Evolutionary conservation across 1,284 basidiomycete genomes (phyloP).

Genomic region (Porodaedalea pini): DNA sequence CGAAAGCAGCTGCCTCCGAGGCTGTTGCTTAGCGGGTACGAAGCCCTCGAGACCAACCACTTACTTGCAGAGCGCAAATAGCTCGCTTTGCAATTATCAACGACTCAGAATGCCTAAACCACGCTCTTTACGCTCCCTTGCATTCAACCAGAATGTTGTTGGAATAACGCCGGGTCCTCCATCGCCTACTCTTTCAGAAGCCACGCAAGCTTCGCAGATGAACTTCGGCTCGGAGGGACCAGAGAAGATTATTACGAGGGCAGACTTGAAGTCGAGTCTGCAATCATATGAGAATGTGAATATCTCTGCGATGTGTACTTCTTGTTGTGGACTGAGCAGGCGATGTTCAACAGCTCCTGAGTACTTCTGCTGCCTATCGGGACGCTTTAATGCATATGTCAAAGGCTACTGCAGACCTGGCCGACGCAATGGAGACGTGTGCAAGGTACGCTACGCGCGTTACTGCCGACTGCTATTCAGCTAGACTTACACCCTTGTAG

Average conservation of each 20-base stretch:
- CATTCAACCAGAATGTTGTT: slow-evolving; percentile 40
- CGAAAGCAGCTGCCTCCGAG: too few species aligned
- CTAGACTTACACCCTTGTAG: slow-evolving; percentile 33
- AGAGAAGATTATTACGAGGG: slow-evolving; percentile 77
- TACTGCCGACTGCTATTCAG: neutral
- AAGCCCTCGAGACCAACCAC: too few species aligned
- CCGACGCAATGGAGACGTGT: slow-evolving; percentile 81
- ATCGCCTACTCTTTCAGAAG: slow-evolving; percentile 79
- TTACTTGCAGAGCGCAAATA: too few species aligned
- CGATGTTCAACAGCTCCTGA: slow-evolving; percentile 56
- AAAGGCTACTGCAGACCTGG: slow-evolving; percentile 81
- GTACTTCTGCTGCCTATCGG: slow-evolving; percentile 79
- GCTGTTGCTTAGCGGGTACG: too few species aligned
- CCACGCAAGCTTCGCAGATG: slow-evolving; percentile 62
- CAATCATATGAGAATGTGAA: slow-evolving; percentile 78
- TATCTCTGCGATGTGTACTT: slow-evolving; percentile 6
- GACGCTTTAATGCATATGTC: slow-evolving; percentile 81
- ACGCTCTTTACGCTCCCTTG: slow-evolving; percentile 55
- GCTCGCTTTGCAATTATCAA: neutral
- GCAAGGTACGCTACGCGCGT: slow-evolving; percentile 53
- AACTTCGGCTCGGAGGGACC: slow-evolving; percentile 69
- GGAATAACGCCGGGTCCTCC: slow-evolving; percentile 51
- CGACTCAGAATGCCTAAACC: slow-evolving; percentile 50
- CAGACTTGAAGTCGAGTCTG: slow-evolving; percentile 73
- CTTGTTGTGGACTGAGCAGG: neutral